These are phyloP conservation scores for Phalaenopsis equestris DNA, from an alignment of 106 monocot species.

Conservation along the genomic window DNA sequence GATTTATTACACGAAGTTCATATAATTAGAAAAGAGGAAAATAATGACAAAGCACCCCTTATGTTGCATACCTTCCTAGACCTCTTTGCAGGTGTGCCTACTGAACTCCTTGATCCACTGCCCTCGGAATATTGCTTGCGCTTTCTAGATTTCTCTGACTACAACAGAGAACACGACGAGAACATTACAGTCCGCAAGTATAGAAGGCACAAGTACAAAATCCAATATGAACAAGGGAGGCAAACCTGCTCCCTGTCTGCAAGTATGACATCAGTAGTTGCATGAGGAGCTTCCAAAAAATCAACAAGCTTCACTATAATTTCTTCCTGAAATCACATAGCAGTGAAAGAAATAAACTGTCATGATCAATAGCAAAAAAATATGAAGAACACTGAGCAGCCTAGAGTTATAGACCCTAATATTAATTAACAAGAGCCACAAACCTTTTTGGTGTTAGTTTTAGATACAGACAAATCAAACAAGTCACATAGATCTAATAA, in stretches of 20 bases:
- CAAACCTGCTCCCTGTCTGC: conserved; percentile 61
- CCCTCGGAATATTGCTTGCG: conserved; percentile 47
- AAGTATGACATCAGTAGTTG: conserved; percentile 37
- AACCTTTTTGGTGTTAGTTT: conserved; percentile 17
- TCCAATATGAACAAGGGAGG: not conserved
- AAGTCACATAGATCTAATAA: conserved; percentile 59
- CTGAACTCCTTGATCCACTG: conserved; percentile 32
- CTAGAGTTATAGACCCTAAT: conserved; percentile 1
- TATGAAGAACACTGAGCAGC: not conserved
- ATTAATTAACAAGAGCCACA: not conserved
- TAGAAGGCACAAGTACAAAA: not conserved
- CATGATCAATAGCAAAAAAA: not conserved
- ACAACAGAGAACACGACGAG: conserved; percentile 15
- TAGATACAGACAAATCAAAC: conserved; percentile 50
- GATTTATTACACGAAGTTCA: too few species aligned
- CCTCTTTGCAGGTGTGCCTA: conserved; percentile 12
- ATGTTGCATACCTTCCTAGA: conserved; percentile 40
- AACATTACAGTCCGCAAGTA: conserved; percentile 4
- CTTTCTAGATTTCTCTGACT: conserved; percentile 50
- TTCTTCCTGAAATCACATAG: conserved; percentile 39
- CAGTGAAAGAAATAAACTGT: not conserved
- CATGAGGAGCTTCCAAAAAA: conserved; percentile 72
- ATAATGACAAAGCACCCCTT: not conserved
- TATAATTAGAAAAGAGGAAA: too few species aligned
- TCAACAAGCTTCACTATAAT: conserved; percentile 64